Evolutionary conservation across 768 basidiomycete species (phyloP).

Genomic region (Boletus speciosus): DNA sequence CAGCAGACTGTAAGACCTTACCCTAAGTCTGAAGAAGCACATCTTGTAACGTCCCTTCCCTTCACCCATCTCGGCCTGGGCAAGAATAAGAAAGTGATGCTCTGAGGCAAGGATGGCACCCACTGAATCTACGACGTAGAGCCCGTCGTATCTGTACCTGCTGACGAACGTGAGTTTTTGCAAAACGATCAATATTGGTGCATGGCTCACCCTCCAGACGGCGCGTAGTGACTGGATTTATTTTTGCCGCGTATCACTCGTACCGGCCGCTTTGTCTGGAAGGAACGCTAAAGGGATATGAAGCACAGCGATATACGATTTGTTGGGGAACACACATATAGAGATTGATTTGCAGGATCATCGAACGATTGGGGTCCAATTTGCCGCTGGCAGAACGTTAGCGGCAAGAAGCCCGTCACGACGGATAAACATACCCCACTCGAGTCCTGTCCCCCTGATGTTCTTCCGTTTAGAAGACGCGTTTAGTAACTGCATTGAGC

Average conservation of each 20-base stretch:
- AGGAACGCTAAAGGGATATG: constrained; percentile 27
- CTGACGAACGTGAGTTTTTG: not conserved
- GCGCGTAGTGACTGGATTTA: constrained; percentile 16
- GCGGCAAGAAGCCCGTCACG: not conserved
- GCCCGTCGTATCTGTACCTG: constrained; percentile 33
- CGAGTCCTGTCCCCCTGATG: constrained; percentile 23
- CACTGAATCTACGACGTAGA: constrained; percentile 29
- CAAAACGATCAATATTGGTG: not conserved
- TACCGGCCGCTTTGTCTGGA: constrained; percentile 29
- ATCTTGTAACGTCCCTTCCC: constrained; percentile 24
- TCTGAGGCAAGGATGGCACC: not conserved
- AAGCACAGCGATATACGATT: not conserved
- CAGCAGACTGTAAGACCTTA: not conserved
- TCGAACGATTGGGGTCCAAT: constrained; percentile 23
- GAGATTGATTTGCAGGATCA: constrained; percentile 15
- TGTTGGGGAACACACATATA: constrained; percentile 11
- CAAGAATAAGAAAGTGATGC: constrained; percentile 3
- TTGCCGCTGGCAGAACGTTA: constrained; percentile 21
- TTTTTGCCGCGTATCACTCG: constrained; percentile 37
- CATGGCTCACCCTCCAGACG: constrained; percentile 19
- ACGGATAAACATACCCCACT: constrained; percentile 12
- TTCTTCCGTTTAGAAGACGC: not conserved
- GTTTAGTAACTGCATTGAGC: not conserved
- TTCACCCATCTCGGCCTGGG: constrained; percentile 10
- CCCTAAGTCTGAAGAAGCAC: constrained; percentile 31